Evolutionary conservation across 2,329 filamentous ascomycete species (phyloP), one percentile per base, ranked within the genome.

Genomic region (Ascochyta koolunga): DNA sequence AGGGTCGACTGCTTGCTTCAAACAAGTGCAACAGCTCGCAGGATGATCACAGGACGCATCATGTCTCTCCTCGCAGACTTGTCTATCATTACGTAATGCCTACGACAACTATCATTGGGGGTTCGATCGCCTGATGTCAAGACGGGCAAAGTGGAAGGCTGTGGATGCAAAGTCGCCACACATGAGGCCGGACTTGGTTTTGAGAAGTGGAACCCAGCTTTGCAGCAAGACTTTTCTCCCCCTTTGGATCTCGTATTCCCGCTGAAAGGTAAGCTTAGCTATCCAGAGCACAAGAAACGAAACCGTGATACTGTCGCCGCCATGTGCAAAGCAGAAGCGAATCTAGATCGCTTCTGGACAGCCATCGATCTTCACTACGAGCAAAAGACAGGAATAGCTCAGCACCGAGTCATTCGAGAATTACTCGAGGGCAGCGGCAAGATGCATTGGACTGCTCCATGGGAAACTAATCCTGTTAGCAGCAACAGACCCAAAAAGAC

Each of bases 321-420:
- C 9, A 78, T 0, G 71, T 76, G 37, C 36, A 22, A 21, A 8
- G 81, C 82, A 0, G 82, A 86, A 64, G 18, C 33, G 0, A 70
- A 75, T 16, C 68, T 85, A 8, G 81, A 83, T 58, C 49, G 33
- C 0, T 80, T 83, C 54, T 84, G 81, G 82, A 54, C 42, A 1
- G 61, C 22, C 2, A n/a, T 53, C 8, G 43, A 57, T 27, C 10
- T 36, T 21, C 42, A 44, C 15, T 44, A 40, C n/a, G 7, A 49
- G 13, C 4, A 24, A 5, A 49, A 46, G 27, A 43, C 41, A 25
- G 24, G 43, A 18, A 1, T 59, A 52, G 32, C 16, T 7, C n/a
- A 64, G 61, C 25, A 22, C 11, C 1, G 57, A 58, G 38, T 58
- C 42, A 16, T 52, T 45, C 3, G 32, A 40, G 7, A 4, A 31